A percentile compares a stretch with the other conserved stretches of the same genome.
Evolutionary conservation across 2,329 filamentous ascomycete genomes (phyloP).

Genomic region (Sporothrix schenckii): DNA sequence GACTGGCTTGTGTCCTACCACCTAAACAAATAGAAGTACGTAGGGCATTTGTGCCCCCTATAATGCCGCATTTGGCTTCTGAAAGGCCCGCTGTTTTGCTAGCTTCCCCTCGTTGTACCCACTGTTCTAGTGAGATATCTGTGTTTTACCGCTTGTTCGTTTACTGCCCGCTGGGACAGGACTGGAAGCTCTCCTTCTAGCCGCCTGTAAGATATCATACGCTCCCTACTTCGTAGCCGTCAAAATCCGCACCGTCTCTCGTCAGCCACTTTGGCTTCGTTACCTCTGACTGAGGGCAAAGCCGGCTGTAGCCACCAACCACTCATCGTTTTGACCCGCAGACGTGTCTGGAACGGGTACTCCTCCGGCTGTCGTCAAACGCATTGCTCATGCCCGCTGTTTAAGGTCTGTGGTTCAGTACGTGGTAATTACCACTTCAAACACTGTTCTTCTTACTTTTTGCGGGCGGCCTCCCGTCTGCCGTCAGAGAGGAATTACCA

Average conservation of each 20-base stretch:
- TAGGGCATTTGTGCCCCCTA: neutral
- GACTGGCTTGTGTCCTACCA: neutral
- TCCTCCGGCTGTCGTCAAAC: too few relatives aligned
- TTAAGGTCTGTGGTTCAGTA: too few relatives aligned
- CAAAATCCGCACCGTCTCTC: neutral
- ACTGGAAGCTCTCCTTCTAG: too few relatives aligned
- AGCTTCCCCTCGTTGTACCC: neutral
- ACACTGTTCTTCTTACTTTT: neutral
- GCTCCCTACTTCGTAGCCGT: neutral
- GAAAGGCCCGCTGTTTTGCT: slow-evolving; percentile 16
- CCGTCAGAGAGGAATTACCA: neutral
- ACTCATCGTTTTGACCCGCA: too few relatives aligned
- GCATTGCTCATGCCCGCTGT: too few relatives aligned
- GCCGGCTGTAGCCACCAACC: neutral
- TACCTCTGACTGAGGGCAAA: neutral
- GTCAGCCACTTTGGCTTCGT: neutral
- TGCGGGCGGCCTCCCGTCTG: slow-evolving; percentile 17
- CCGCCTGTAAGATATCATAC: neutral
- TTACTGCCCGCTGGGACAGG: neutral
- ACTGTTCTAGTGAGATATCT: too few relatives aligned
- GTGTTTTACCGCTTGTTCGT: slow-evolving; percentile 4
- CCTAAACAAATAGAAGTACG: slow-evolving; percentile 16
- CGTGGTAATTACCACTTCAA: neutral
- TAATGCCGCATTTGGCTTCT: neutral
- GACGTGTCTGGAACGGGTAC: too few relatives aligned